These are phyloP conservation scores for Endogone sp. DNA, from an alignment of 192 early-diverging fungal species.

Conservation along the genomic window DNA sequence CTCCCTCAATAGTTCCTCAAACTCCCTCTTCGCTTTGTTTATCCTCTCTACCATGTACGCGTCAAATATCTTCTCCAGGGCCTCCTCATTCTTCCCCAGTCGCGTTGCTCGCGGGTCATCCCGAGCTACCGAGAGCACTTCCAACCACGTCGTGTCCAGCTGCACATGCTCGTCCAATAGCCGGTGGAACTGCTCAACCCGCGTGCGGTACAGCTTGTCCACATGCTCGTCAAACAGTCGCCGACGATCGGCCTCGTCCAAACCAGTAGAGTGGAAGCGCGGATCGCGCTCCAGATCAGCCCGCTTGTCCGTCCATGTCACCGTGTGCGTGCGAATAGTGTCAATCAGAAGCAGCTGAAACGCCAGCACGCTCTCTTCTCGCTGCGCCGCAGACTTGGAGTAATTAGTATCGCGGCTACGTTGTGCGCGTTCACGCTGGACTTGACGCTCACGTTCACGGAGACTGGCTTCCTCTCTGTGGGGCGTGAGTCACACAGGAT, in stretches of 20 bases:
- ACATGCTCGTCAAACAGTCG: slow-evolving; percentile 41
- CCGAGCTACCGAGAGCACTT: slow-evolving; percentile 23
- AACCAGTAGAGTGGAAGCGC: slow-evolving; percentile 27
- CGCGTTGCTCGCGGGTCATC: slow-evolving; percentile 36
- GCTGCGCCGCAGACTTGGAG: slow-evolving; percentile 22
- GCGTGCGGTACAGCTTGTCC: slow-evolving; percentile 28
- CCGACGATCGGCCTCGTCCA: slow-evolving; percentile 27
- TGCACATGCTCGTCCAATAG: slow-evolving; percentile 33
- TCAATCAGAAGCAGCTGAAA: slow-evolving; percentile 51
- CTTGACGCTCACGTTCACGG: slow-evolving; percentile 51
- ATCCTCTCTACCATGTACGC: slow-evolving; percentile 24
- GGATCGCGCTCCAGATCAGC: slow-evolving; percentile 38
- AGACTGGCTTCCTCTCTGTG: slow-evolving; percentile 50
- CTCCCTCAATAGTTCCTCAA: slow-evolving; percentile 38
- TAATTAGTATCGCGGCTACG: slow-evolving; percentile 32
- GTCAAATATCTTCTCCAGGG: slow-evolving; percentile 31
- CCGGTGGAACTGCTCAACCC: slow-evolving; percentile 32
- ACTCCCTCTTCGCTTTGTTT: slow-evolving; percentile 28
- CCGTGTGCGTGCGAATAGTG: slow-evolving; percentile 42
- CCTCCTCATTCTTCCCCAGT: slow-evolving; percentile 18
- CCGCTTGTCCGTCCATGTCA: slow-evolving; percentile 32
- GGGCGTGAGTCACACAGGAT: too few relatives aligned
- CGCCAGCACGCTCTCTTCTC: slow-evolving; percentile 34
- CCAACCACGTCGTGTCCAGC: slow-evolving; percentile 41
- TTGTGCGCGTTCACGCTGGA: slow-evolving; percentile 35